phyloP scores from a whole-genome alignment of 345 rosid species.

The Angophora floribunda region DNA sequence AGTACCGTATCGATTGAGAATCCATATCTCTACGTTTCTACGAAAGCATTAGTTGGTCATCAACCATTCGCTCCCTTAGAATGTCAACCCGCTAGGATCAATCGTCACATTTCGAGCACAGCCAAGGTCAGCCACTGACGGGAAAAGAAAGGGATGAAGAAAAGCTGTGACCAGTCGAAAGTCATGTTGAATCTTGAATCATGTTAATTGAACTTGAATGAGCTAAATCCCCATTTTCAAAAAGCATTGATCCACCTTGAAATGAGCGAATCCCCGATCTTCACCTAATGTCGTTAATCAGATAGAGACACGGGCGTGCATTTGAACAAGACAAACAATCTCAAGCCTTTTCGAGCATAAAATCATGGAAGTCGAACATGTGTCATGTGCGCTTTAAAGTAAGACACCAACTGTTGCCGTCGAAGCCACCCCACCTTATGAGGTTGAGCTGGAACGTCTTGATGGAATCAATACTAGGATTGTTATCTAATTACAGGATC shows the following conservation, averaged over 20 bases:
- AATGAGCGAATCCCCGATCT: not conserved
- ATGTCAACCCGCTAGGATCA: rapidly evolving
- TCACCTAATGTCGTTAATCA: not conserved
- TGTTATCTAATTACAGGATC: no score
- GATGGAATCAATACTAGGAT: not conserved
- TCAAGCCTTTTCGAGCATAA: not conserved
- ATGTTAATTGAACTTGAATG: rapidly evolving
- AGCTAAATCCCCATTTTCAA: not conserved
- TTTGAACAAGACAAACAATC: not conserved
- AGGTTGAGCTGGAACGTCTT: no score
- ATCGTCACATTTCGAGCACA: not conserved
- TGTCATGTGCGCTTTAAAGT: not conserved
- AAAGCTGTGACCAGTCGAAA: not conserved
- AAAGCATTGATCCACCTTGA: not conserved
- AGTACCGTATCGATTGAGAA: not conserved
- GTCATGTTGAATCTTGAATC: rapidly evolving
- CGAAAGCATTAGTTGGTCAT: rapidly evolving
- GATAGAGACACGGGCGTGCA: not conserved
- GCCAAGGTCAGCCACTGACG: rapidly evolving
- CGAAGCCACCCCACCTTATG: not conserved
- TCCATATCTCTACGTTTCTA: rapidly evolving
- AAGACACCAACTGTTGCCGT: not conserved
- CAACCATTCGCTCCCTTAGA: not conserved
- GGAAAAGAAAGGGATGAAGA: not conserved
- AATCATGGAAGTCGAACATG: rapidly evolving